Conservation (phyloP, 768 basidiomycete genomes). For the Calocybe gangraenosa region DNA sequence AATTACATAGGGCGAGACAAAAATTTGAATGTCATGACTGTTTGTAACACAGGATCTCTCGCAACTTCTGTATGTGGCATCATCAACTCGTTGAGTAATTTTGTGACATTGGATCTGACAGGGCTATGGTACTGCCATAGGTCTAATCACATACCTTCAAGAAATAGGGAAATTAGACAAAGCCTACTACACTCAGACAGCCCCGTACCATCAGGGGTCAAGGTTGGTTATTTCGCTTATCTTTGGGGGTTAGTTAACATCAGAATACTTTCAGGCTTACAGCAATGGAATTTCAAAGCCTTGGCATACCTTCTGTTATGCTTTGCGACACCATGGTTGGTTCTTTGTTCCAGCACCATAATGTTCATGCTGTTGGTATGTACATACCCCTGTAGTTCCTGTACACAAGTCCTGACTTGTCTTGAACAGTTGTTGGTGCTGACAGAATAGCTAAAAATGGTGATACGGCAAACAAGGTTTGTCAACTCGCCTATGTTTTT, state of each 20-base stretch:
- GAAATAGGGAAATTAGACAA: conserved; percentile 71
- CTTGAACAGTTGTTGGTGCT: conserved; percentile 67
- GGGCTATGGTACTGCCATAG: conserved; percentile 96
- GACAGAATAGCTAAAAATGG: conserved; percentile 90
- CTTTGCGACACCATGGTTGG: conserved; percentile 98
- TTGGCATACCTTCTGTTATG: conserved; percentile 86
- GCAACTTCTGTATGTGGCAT: conserved; percentile 91
- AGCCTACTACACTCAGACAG: conserved; percentile 92
- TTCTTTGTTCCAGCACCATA: conserved; percentile 83
- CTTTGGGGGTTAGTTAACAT: not conserved
- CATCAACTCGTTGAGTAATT: conserved; percentile 2
- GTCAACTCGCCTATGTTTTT: conserved; percentile 6
- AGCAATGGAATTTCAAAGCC: conserved; percentile 80
- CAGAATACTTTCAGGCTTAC: conserved; percentile 74
- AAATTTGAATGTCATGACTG: conserved; percentile 79
- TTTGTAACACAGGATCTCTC: conserved; percentile 96
- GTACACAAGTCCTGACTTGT: not conserved
- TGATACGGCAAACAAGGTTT: conserved; percentile 92
- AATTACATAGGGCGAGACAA: conserved; percentile 39
- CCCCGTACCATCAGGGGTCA: conserved; percentile 93
- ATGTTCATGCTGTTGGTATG: conserved; percentile 79
- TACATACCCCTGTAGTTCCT: not conserved
- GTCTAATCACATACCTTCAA: conserved; percentile 87
- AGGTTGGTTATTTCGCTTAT: conserved; percentile 34
- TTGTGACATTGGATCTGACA: conserved; percentile 24